A percentile compares a stretch with the other conserved stretches of the same genome.
phyloP scores from a whole-genome alignment of 2,329 filamentous ascomycete genomes.

The Penicillium hesseltinei region DNA sequence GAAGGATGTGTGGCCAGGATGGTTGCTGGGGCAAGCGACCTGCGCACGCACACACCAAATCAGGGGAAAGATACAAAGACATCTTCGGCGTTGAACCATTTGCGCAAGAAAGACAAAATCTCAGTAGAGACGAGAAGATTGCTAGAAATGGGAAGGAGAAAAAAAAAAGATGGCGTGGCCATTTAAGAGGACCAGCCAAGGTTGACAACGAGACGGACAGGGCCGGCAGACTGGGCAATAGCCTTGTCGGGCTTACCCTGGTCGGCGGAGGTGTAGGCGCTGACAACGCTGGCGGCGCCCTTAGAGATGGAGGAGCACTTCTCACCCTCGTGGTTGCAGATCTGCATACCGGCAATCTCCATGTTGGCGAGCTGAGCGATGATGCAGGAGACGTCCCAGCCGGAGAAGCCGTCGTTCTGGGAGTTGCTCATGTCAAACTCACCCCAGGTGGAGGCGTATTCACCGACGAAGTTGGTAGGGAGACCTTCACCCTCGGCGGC shows the following conservation, averaged over 20 bases:
- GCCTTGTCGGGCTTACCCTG: constrained; percentile 32
- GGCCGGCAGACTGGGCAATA: constrained; percentile 24
- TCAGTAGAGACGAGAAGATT: constrained; percentile 7
- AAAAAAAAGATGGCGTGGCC: not conserved
- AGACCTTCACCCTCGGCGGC: constrained; percentile 28
- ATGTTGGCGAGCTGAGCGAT: constrained; percentile 29
- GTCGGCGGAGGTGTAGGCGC: constrained; percentile 35
- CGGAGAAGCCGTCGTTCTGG: constrained; percentile 34
- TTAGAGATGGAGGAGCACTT: constrained; percentile 35
- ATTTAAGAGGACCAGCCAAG: constrained; percentile 30
- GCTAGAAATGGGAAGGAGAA: constrained; percentile 8
- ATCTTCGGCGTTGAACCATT: constrained; percentile 13
- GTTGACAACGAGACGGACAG: constrained; percentile 33
- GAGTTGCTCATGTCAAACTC: constrained; percentile 40
- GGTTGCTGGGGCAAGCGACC: constrained; percentile 5
- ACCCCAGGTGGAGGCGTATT: constrained; percentile 42
- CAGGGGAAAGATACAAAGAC: constrained; percentile 3
- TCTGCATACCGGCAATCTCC: constrained; percentile 39
- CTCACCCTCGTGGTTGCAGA: constrained; percentile 29
- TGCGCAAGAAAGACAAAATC: constrained; percentile 18
- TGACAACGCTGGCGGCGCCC: constrained; percentile 21
- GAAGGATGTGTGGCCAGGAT: constrained; percentile 8
- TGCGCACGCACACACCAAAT: constrained; percentile 12
- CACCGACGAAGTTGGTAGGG: constrained; percentile 29
- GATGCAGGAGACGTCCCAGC: constrained; percentile 45